phyloP scores from a whole-genome alignment of 495 filamentous ascomycete species.

The Aspergillus conjunctus region DNA sequence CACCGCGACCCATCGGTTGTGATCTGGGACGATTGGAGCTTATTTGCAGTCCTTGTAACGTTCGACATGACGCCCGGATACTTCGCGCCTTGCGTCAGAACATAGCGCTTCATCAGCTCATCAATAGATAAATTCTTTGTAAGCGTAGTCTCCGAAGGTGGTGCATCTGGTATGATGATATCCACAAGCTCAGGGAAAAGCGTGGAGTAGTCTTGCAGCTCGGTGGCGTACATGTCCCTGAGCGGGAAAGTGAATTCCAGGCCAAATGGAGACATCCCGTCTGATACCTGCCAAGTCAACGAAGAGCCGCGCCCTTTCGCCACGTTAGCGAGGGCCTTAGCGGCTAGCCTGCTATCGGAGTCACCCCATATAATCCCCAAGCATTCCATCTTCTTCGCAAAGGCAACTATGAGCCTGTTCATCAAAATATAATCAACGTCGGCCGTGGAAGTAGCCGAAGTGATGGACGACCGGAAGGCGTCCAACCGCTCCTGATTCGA shows the following conservation, averaged over 20 bases:
- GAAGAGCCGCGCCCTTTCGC: constrained; percentile 87
- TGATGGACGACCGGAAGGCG: constrained; percentile 56
- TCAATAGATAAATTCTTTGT: constrained; percentile 79
- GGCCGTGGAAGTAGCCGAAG: constrained; percentile 70
- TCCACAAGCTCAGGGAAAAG: constrained; percentile 54
- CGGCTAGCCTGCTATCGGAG: constrained; percentile 83
- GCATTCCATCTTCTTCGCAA: constrained; percentile 61
- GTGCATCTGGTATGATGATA: constrained; percentile 48
- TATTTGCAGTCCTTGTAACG: constrained; percentile 83
- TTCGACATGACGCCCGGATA: constrained; percentile 94
- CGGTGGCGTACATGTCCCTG: constrained; percentile 79
- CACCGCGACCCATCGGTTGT: constrained; percentile 29
- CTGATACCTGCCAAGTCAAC: constrained; percentile 77
- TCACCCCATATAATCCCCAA: constrained; percentile 78
- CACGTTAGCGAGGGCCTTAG: constrained; percentile 80
- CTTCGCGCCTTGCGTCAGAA: constrained; percentile 79
- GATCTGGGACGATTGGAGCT: constrained; percentile 52
- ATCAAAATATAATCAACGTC: constrained; percentile 73
- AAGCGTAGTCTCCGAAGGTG: constrained; percentile 50
- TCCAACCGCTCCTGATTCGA: constrained; percentile 51
- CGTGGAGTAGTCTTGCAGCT: constrained; percentile 65
- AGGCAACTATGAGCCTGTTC: constrained; percentile 67
- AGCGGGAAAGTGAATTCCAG: constrained; percentile 68
- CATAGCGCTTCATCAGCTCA: constrained; percentile 85
- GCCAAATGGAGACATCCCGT: constrained; percentile 66